These are phyloP conservation scores for Euphrasia arctica DNA, from an alignment of 305 asterid species.

Conservation along the genomic window DNA sequence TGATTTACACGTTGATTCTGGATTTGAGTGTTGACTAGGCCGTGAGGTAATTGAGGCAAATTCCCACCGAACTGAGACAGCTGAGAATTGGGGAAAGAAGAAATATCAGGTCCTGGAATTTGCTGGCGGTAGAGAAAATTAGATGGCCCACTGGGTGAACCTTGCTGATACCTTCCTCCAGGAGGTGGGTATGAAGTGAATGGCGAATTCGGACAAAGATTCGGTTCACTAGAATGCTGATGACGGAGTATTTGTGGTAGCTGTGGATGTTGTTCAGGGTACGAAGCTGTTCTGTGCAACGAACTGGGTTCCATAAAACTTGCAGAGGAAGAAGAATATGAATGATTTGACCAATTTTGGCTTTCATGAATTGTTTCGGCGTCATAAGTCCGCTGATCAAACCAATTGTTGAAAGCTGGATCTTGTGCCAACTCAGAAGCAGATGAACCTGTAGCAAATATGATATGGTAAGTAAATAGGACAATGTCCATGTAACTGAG, in stretches of 20 bases:
- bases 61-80: constrained; percentile 53
- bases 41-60: constrained; percentile 57
- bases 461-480: constrained; percentile 9
- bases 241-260: constrained; percentile 39
- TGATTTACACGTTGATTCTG: constrained; percentile 52
- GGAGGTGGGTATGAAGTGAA: constrained; percentile 66
- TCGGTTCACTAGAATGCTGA: constrained; percentile 62
- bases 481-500: neutral
- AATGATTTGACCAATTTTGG: constrained; percentile 58
- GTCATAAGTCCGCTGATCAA: constrained; percentile 46
- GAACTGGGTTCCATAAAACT: constrained; percentile 33
- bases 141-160: constrained; percentile 46
- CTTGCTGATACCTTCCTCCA: constrained; percentile 55
- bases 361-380: constrained; percentile 43
- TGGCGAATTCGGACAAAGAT: constrained; percentile 47
- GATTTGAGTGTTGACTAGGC: constrained; percentile 44
- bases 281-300: constrained; percentile 66
- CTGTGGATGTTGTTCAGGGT: constrained; percentile 53
- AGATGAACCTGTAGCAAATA: constrained; percentile 57
- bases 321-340: constrained; percentile 46
- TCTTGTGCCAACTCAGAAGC: constrained; percentile 64
- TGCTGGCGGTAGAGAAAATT: constrained; percentile 46
- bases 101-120: constrained; percentile 37
- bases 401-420: constrained; percentile 45
- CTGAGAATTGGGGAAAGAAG: constrained; percentile 33